These are phyloP conservation scores for Brassica balearica DNA, from an alignment of 441 rosid species.

Conservation along the genomic window DNA sequence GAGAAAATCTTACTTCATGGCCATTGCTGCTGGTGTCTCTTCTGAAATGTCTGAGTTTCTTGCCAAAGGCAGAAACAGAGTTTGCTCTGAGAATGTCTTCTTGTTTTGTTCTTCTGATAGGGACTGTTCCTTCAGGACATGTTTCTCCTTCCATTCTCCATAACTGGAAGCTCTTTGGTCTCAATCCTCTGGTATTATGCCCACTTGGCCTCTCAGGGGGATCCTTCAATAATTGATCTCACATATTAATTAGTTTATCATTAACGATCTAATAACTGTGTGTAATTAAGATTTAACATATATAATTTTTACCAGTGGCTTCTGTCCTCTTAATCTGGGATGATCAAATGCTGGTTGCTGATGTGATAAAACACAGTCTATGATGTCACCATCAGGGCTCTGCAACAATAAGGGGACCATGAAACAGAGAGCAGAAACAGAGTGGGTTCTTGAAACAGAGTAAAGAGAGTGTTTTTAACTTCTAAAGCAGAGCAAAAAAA, in stretches of 20 bases:
- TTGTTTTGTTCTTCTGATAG: conserved; percentile 83
- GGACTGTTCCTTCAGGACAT: conserved; percentile 89
- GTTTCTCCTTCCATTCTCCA: conserved; percentile 84
- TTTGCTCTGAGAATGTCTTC: conserved; percentile 82
- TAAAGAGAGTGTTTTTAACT: background rate
- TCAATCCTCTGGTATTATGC: conserved; percentile 43
- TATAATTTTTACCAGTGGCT: conserved; percentile 64
- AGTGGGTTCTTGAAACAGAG: conserved; percentile 7
- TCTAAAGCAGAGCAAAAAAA: background rate
- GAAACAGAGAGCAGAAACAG: background rate
- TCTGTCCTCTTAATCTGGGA: conserved; percentile 66
- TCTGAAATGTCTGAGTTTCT: conserved; percentile 65
- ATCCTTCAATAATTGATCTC: conserved; percentile 55
- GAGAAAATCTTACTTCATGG: conserved; percentile 70
- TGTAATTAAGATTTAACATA: conserved; percentile 32
- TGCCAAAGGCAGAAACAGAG: conserved; percentile 69
- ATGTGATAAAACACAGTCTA: conserved; percentile 83
- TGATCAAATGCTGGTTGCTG: conserved; percentile 69
- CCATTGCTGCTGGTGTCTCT: conserved; percentile 84
- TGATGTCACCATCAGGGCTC: conserved; percentile 91
- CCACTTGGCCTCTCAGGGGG: conserved; percentile 82
- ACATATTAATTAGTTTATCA: conserved; percentile 17
- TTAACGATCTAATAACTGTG: conserved; percentile 30
- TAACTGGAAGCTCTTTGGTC: conserved; percentile 61
- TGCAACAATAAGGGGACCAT: conserved; percentile 45